Conservation (phyloP, 148 eudicot genomes). For the Polygonum maritimum region DNA sequence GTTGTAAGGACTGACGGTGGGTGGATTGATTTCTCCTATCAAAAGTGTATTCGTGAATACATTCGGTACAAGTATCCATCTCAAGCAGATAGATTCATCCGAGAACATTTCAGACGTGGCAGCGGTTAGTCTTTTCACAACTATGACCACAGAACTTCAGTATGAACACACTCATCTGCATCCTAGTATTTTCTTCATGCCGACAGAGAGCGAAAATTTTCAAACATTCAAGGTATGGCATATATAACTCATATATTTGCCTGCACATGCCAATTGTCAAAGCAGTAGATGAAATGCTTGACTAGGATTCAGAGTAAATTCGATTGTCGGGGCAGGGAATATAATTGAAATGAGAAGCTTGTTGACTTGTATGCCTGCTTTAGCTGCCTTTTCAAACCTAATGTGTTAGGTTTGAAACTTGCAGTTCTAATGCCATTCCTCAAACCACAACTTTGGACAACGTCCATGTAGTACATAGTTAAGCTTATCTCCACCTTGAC, state of each 20-base stretch:
- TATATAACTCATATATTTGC: not conserved
- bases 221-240: slow-evolving; percentile 5
- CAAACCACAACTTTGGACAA: not conserved
- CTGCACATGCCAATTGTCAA: slow-evolving; percentile 20
- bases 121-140: slow-evolving; percentile 25
- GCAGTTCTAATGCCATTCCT: not conserved
- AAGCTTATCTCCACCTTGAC: not conserved
- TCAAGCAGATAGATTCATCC: slow-evolving; percentile 61
- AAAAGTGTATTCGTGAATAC: slow-evolving; percentile 76
- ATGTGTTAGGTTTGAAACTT: slow-evolving; percentile 4
- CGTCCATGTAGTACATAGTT: not conserved
- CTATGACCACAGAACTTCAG: not conserved
- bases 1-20: slow-evolving; percentile 74
- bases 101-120: slow-evolving; percentile 64
- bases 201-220: not conserved
- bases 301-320: slow-evolving; percentile 16
- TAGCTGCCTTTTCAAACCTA: not conserved
- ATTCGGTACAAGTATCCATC: slow-evolving; percentile 61
- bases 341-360: not conserved
- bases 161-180: not conserved
- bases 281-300: slow-evolving; percentile 21
- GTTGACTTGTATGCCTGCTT: not conserved
- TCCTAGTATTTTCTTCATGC: not conserved
- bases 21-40: slow-evolving; percentile 95
- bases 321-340: slow-evolving; percentile 7